Conservation (phyloP, 163 green algal genomes). For the Prototheca wickerhamii region DNA sequence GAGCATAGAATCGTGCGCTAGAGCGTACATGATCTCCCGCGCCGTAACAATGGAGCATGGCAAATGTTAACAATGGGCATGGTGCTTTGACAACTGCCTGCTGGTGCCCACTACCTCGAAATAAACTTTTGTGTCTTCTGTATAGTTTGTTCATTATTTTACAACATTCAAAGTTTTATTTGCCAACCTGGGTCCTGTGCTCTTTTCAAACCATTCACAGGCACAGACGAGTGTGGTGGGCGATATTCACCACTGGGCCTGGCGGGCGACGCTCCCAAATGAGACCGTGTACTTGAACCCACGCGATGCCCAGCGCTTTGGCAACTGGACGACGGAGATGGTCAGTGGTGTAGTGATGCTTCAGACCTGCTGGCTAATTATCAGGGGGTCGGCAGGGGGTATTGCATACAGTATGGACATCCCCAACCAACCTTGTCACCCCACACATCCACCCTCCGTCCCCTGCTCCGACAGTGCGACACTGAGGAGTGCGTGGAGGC, state of each 20-base stretch:
- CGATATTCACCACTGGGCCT: slow-evolving; percentile 81
- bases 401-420: too few species aligned
- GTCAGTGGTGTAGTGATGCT: slow-evolving; percentile 5
- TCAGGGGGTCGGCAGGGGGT: too few species aligned
- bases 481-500: slow-evolving; percentile 84
- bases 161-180: neutral
- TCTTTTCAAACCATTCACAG: slow-evolving; percentile 9
- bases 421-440: too few species aligned
- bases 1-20: too few species aligned
- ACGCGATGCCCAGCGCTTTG: slow-evolving; percentile 47
- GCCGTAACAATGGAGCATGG: too few species aligned
- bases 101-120: too few species aligned
- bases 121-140: neutral
- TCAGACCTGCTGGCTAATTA: neutral
- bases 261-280: slow-evolving; percentile 55
- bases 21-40: too few species aligned
- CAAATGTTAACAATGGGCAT: too few species aligned
- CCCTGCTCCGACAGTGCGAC: slow-evolving; percentile 37
- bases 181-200: neutral
- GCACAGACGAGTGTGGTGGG: slow-evolving; percentile 64
- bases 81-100: too few species aligned
- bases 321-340: slow-evolving; percentile 33
- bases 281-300: slow-evolving; percentile 65
- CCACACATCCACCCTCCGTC: neutral
- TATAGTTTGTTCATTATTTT: too few species aligned